Percentiles rank a stretch among this genome's conserved stretches.
phyloP scores from a whole-genome alignment of 805 yeast species.

The Tetrapisispora phaffii region DNA sequence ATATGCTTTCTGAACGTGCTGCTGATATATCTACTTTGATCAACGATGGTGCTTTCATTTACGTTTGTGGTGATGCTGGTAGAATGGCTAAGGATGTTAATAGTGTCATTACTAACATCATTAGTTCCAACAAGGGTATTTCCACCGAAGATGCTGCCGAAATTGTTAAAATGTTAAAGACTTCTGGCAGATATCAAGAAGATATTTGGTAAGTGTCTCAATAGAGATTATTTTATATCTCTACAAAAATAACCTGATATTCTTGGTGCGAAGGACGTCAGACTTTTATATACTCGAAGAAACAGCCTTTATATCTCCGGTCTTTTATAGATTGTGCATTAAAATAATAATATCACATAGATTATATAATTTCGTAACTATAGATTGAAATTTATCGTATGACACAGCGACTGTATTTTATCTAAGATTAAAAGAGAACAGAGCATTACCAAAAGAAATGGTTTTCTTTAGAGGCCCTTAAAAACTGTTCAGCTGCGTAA shows the following conservation, averaged over 20 bases:
- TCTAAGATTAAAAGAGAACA: too few relatives aligned
- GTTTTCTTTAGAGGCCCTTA: too few relatives aligned
- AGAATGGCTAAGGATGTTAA: constrained; percentile 94
- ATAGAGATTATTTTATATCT: not conserved
- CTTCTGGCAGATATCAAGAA: constrained; percentile 86
- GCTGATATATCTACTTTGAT: constrained; percentile 34
- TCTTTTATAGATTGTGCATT: constrained; percentile 2
- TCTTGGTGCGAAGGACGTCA: not conserved
- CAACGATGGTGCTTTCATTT: constrained; percentile 75
- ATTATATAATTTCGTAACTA: not conserved
- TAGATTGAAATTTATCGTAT: not conserved
- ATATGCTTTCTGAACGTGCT: constrained; percentile 49
- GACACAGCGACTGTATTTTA: not conserved
- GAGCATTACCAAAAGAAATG: too few relatives aligned
- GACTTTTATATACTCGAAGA: not conserved
- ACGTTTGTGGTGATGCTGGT: constrained; percentile 96
- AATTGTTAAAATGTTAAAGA: constrained; percentile 65
- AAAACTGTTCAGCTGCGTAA: too few relatives aligned
- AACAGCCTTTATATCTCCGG: not conserved
- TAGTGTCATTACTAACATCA: constrained; percentile 50
- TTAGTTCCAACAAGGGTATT: constrained; percentile 54
- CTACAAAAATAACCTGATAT: not conserved
- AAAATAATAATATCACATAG: not conserved
- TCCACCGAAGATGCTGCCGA: constrained; percentile 62
- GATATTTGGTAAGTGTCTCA: constrained; percentile 72